phyloP scores from a whole-genome alignment of 257 asterid genomes.

The Fraxinus pennsylvanica region DNA sequence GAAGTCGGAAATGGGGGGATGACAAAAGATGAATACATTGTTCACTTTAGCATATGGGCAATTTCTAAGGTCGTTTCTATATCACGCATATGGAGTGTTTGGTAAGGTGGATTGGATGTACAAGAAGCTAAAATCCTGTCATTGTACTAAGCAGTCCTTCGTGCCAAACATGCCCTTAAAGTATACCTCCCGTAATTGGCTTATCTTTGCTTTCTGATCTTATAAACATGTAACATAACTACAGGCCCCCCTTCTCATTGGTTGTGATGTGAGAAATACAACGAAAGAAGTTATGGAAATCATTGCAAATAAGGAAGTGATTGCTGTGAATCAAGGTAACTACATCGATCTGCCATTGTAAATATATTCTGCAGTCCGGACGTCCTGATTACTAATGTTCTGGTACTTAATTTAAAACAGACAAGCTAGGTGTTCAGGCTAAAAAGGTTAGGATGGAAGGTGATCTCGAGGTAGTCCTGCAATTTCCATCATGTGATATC shows the following conservation, averaged over 20 bases:
- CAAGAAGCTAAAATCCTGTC: not conserved
- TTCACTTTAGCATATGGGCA: constrained; percentile 91
- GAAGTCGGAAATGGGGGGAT: constrained; percentile 98
- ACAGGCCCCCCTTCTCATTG: constrained; percentile 88
- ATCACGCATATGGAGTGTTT: not conserved
- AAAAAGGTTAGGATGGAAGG: constrained; percentile 89
- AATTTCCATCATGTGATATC: not conserved
- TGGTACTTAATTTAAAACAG: constrained; percentile 35
- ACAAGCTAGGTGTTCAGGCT: constrained; percentile 74
- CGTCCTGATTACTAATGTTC: not conserved
- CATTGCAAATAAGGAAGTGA: constrained; percentile 68
- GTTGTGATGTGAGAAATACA: constrained; percentile 75
- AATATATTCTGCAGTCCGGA: not conserved
- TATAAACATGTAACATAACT: not conserved
- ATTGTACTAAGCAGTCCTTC: not conserved
- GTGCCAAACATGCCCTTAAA: not conserved
- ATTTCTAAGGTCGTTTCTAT: constrained; percentile 63
- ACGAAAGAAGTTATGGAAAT: constrained; percentile 57
- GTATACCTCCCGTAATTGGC: not conserved
- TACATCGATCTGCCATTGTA: not conserved
- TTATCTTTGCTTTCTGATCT: not conserved
- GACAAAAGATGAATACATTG: constrained; percentile 74
- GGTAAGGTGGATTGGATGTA: not conserved
- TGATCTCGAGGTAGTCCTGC: constrained; percentile 60
- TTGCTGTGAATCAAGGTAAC: constrained; percentile 78